phyloP scores from a whole-genome alignment of 2,329 filamentous ascomycete species.

The Stagonosporopsis chrysanthemi region DNA sequence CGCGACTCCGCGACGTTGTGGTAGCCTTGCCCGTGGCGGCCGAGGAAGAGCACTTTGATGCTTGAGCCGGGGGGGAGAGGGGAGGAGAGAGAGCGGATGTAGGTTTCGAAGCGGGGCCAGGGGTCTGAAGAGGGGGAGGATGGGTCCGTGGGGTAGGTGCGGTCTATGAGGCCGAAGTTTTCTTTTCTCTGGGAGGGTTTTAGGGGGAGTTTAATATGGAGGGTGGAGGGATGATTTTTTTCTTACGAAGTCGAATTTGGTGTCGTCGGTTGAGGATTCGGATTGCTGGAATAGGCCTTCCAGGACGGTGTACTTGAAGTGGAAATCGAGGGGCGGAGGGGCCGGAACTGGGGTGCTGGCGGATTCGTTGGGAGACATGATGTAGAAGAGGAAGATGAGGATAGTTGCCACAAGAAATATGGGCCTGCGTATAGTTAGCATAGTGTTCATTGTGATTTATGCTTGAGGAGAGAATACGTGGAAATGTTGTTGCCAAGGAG shows the following conservation, averaged over 20 bases:
- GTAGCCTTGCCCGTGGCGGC: slow-evolving; percentile 72
- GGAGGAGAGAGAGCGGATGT: slow-evolving; percentile 62
- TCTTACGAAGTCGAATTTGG: slow-evolving; percentile 68
- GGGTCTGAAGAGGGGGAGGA: slow-evolving; percentile 51
- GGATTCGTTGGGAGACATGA: slow-evolving; percentile 7
- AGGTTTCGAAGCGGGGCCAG: slow-evolving; percentile 69
- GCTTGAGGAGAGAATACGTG: not conserved
- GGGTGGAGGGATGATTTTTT: no score
- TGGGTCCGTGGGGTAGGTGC: slow-evolving; percentile 54
- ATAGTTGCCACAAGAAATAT: slow-evolving; percentile 22
- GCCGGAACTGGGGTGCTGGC: slow-evolving; percentile 2
- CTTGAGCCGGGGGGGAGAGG: slow-evolving; percentile 52
- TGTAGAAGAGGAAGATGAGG: slow-evolving; percentile 20
- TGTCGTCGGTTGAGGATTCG: slow-evolving; percentile 62
- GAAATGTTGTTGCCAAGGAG: not conserved
- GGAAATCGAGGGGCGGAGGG: slow-evolving; percentile 28
- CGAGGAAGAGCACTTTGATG: slow-evolving; percentile 74
- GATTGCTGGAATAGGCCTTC: slow-evolving; percentile 71
- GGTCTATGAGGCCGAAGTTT: slow-evolving; percentile 73
- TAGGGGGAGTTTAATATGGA: not conserved
- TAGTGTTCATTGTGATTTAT: not conserved
- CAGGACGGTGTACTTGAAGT: slow-evolving; percentile 67
- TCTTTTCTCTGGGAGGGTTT: slow-evolving; percentile 56
- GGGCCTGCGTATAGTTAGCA: slow-evolving; percentile 14
- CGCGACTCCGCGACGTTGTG: slow-evolving; percentile 72